Percentiles rank a stretch among this genome's conserved stretches.
Evolutionary conservation across 176 grass and related monocot genomes (phyloP).

Genomic region (Triticum aestivum): DNA sequence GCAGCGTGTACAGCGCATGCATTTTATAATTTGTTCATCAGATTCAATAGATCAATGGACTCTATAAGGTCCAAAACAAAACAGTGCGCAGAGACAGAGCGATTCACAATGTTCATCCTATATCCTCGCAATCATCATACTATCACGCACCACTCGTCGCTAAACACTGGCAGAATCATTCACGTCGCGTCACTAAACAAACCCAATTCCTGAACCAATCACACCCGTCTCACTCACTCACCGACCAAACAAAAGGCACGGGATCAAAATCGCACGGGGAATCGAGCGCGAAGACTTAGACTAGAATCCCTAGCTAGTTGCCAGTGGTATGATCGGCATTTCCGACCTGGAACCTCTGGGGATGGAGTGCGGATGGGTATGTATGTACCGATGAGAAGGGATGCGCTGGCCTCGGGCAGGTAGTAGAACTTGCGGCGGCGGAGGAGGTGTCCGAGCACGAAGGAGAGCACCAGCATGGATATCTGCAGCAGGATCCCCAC

Average conservation of each 20-base stretch:
- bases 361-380: not conserved
- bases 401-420: slow-evolving; percentile 88
- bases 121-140: not conserved
- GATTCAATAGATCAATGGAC: too few species aligned
- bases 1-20: not conserved
- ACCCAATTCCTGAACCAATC: not conserved
- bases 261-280: not conserved
- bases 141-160: not conserved
- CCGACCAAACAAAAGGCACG: not conserved
- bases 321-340: not conserved
- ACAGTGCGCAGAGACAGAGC: not conserved
- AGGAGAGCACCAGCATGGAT: slow-evolving; percentile 90
- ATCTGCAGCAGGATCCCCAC: slow-evolving; percentile 96
- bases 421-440: slow-evolving; percentile 92
- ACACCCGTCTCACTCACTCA: not conserved
- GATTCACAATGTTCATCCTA: too few species aligned
- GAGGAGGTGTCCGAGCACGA: slow-evolving; percentile 82
- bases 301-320: not conserved
- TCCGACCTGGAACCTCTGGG: not conserved
- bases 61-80: not conserved
- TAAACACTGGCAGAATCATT: not conserved
- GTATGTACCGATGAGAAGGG: slow-evolving; percentile 75
- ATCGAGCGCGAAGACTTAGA: too few species aligned
- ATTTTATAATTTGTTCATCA: not conserved
- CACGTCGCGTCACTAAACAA: not conserved